Evolutionary conservation across 148 eudicot genomes (phyloP).

Genomic region (Rhododendron ovatum): DNA sequence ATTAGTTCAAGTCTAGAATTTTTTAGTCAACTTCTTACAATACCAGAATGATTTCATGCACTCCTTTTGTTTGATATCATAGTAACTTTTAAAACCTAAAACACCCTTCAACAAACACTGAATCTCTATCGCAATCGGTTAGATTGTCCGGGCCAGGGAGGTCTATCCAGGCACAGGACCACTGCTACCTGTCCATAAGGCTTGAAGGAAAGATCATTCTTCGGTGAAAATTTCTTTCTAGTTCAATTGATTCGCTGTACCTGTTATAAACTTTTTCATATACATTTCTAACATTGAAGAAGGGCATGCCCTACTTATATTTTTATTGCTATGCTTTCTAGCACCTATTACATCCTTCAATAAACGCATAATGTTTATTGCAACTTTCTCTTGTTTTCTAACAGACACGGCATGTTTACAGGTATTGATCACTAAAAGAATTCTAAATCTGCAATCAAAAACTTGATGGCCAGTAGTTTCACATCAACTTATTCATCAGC

Average conservation of each 20-base stretch:
- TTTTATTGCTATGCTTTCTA: background rate
- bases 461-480: background rate
- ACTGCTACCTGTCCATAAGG: background rate
- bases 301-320: background rate
- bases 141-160: background rate
- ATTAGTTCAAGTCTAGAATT: background rate
- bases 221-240: background rate
- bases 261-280: background rate
- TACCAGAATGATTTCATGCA: background rate
- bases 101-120: background rate
- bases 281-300: background rate
- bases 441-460: background rate
- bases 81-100: background rate
- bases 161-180: background rate
- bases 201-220: background rate
- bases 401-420: background rate
- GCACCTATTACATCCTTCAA: background rate
- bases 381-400: background rate
- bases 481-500: background rate
- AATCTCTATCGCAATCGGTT: background rate
- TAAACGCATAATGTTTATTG: background rate
- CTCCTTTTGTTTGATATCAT: background rate
- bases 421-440: background rate
- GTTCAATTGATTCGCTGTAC: background rate
- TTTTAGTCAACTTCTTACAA: background rate